Evolutionary conservation across 805 yeast genomes (phyloP), one percentile per base, ranked within the genome.

Genomic region (Metschnikowia reukaufii): DNA sequence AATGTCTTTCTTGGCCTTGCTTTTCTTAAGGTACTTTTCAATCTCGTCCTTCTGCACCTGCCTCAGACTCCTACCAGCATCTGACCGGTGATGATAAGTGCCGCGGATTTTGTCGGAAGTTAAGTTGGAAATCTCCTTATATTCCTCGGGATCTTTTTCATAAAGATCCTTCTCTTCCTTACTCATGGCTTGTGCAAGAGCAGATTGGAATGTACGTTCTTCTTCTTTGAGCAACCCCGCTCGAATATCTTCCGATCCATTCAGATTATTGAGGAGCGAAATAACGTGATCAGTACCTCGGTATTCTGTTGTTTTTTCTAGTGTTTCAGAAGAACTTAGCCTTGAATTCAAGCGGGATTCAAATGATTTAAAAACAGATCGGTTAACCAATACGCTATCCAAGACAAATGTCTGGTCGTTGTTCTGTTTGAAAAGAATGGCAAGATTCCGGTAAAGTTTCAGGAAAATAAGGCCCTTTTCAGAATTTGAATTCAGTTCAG

Each of bases 11-110:
- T 65, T 63, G 15, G 59, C 59, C 48, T 77, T 77, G 4, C 82
- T 76, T 6, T 66, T 61, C 36, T 66, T 60, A 31, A 82, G 64
- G 42, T 73, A 78, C 0, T 49, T 52, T 53, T 79, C 78, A 18
- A 81, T 51, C 6, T 52, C 49, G n/a, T 51, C 36, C 34, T 54
- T 50, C 18, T 52, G 45, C 16, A 54, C 25, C 6, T 38, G 15
- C 30, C 10, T 19, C 27, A 10, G 25, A 5, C 27, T 29, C n/a
- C n/a, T 18, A 13, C n/a, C 33, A 16, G 8, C 23, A 8, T 8
- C 25, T 7, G 30, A 20, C 13, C 19, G 36, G 19, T 37, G 31
- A 21, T 37, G 31, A 41, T 57, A 60, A 2, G 43, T 34, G 16
- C 48, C 44, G 27, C 66, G 45, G 29, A 60, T 47, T 10, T 51